Evolutionary conservation across 192 early-diverging fungal genomes (phyloP).

Genomic region (Coemansia sp.): DNA sequence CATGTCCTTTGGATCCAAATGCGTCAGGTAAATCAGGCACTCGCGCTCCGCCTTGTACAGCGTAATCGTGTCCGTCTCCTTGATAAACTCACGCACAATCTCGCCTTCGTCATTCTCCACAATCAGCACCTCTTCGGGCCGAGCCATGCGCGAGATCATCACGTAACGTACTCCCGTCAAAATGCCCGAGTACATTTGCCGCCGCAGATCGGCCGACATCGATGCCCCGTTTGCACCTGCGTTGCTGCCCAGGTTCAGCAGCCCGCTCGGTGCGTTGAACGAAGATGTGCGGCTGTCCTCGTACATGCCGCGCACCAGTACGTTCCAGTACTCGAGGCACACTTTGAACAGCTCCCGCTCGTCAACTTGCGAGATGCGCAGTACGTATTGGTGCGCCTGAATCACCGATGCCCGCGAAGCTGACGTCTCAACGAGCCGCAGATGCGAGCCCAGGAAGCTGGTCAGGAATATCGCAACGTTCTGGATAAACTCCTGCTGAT

Average conservation of each 20-base stretch:
- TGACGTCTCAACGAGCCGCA: constrained; percentile 63
- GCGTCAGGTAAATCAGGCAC: constrained; percentile 94
- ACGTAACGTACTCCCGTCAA: constrained; percentile 85
- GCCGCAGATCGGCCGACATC: constrained; percentile 56
- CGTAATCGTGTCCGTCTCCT: constrained; percentile 97
- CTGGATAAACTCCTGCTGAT: constrained; percentile 95
- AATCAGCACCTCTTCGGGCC: constrained; percentile 96
- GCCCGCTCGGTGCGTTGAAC: constrained; percentile 27
- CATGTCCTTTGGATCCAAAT: constrained; percentile 91
- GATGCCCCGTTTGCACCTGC: constrained; percentile 12
- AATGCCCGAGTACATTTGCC: constrained; percentile 80
- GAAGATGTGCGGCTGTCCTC: constrained; percentile 67
- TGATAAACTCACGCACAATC: constrained; percentile 95
- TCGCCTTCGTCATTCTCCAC: constrained; percentile 99
- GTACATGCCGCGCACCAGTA: constrained; percentile 83
- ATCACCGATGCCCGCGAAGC: constrained; percentile 58
- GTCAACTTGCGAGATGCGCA: constrained; percentile 86
- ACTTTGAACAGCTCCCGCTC: constrained; percentile 98
- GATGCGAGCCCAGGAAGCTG: constrained; percentile 76
- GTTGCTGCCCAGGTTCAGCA: constrained; percentile 41
- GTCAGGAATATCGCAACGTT: constrained; percentile 93
- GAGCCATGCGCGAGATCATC: constrained; percentile 99
- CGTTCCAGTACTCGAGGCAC: constrained; percentile 96
- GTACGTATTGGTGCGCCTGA: constrained; percentile 84
- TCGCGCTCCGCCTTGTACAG: constrained; percentile 98